Conservation (phyloP, 106 monocot species). For the Dendrobium officinale region DNA sequence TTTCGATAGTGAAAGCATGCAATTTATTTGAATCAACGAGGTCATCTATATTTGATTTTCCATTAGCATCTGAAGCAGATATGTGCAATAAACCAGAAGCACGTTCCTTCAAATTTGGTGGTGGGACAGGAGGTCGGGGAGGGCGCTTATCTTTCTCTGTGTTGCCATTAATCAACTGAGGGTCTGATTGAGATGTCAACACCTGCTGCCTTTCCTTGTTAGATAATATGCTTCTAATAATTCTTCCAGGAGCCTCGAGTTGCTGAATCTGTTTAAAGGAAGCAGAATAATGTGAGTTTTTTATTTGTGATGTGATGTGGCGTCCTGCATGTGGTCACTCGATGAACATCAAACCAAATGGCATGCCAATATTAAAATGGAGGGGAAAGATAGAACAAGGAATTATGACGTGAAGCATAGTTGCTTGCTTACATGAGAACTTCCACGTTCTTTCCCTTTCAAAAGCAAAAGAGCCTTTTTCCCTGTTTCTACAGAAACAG, state of each 20-base stretch:
- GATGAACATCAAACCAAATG: not conserved
- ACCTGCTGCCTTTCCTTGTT: slow-evolving; percentile 46
- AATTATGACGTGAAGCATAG: slow-evolving; percentile 1
- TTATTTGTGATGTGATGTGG: not conserved
- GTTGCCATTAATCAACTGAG: slow-evolving; percentile 19
- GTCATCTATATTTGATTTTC: slow-evolving; percentile 39
- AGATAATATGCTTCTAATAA: slow-evolving; percentile 68
- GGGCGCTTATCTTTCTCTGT: slow-evolving; percentile 58
- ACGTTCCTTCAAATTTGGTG: slow-evolving; percentile 30
- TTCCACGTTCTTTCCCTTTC: slow-evolving; percentile 70
- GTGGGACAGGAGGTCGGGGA: slow-evolving; percentile 41
- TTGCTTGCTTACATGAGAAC: slow-evolving; percentile 29
- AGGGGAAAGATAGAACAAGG: not conserved
- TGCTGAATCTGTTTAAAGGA: slow-evolving; percentile 35
- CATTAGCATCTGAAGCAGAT: slow-evolving; percentile 25
- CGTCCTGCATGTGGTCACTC: slow-evolving; percentile 1
- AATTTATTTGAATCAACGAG: slow-evolving; percentile 23
- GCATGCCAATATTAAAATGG: not conserved
- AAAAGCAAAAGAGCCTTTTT: slow-evolving; percentile 52
- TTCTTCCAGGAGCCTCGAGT: slow-evolving; percentile 49
- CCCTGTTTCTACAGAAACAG: slow-evolving; percentile 40
- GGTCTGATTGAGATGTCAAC: slow-evolving; percentile 20
- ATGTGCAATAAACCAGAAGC: slow-evolving; percentile 1
- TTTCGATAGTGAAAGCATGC: slow-evolving; percentile 31
- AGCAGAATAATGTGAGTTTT: slow-evolving; percentile 16